phyloP scores from a whole-genome alignment of 1,284 basidiomycete species.

The Naganishia albida region DNA sequence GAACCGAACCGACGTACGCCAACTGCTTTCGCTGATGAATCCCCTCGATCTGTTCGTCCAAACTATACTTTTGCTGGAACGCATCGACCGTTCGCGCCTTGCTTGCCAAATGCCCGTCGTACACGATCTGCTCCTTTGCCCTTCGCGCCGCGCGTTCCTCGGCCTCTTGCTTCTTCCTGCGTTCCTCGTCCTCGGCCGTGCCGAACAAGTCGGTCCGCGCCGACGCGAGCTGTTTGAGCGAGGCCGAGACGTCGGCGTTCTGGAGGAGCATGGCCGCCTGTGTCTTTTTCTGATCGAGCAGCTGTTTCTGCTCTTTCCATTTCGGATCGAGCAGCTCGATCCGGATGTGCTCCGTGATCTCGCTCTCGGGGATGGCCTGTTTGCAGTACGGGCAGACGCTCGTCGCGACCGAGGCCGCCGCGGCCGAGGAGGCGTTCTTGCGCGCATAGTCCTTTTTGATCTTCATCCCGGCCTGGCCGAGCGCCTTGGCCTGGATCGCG shows the following conservation, averaged over 20 bases:
- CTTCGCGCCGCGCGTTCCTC: conserved; percentile 73
- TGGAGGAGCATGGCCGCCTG: conserved; percentile 84
- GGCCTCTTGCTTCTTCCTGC: conserved; percentile 78
- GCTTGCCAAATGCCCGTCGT: conserved; percentile 92
- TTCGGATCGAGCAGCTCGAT: conserved; percentile 96
- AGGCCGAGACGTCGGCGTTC: conserved; percentile 84
- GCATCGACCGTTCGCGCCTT: conserved; percentile 84
- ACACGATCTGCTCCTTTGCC: conserved; percentile 87
- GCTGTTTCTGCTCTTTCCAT: conserved; percentile 93
- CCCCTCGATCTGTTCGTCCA: conserved; percentile 92
- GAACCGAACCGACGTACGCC: conserved; percentile 62
- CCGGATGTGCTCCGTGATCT: conserved; percentile 95
- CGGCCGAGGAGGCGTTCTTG: conserved; percentile 25
- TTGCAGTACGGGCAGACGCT: conserved; percentile 91
- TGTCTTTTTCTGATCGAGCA: conserved; percentile 79
- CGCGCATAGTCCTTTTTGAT: conserved; percentile 87
- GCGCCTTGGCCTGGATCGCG: conserved; percentile 74
- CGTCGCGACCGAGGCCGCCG: conserved; percentile 63
- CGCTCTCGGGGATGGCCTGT: conserved; percentile 89
- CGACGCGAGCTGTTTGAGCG: conserved; percentile 83
- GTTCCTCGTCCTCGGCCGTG: conserved; percentile 76
- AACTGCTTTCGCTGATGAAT: conserved; percentile 87
- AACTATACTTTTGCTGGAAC: conserved; percentile 83
- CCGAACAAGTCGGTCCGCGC: conserved; percentile 94
- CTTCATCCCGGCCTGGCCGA: conserved; percentile 83